Evolutionary conservation across 202 grass and related monocot genomes (phyloP).

Genomic region (Setaria viridis): DNA sequence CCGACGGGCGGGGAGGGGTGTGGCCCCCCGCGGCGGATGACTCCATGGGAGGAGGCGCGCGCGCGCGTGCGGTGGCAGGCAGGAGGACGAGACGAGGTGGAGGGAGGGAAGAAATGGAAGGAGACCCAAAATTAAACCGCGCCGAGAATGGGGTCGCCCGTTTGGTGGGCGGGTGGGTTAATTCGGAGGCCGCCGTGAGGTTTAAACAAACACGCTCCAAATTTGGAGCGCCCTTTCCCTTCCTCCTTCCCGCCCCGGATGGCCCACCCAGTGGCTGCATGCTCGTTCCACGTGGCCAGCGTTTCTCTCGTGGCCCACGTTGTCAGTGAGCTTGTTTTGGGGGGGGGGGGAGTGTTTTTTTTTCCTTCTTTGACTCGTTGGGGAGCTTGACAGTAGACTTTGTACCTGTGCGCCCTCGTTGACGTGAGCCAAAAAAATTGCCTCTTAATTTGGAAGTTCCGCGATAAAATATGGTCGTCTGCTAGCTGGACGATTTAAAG

Average conservation of each 20-base stretch:
- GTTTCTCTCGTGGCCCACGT: neutral
- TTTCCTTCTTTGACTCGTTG: too few species aligned
- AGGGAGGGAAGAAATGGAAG: slow-evolving; percentile 31
- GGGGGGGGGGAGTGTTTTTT: too few species aligned
- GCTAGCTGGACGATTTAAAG: too few species aligned
- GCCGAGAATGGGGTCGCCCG: neutral
- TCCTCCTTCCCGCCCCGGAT: neutral
- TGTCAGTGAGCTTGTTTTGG: neutral
- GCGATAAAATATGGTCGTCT: too few species aligned
- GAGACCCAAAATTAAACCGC: slow-evolving; percentile 7
- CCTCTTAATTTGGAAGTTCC: too few species aligned
- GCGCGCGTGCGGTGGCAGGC: neutral
- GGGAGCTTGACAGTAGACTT: too few species aligned
- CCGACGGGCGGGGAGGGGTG: slow-evolving; percentile 34
- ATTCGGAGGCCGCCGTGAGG: neutral
- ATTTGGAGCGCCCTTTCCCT: slow-evolving; percentile 17
- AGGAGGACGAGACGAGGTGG: neutral
- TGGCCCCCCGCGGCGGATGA: slow-evolving; percentile 49
- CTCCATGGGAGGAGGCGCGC: slow-evolving; percentile 37
- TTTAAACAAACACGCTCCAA: slow-evolving; percentile 26
- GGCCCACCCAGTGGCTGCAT: too few species aligned
- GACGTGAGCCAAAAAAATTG: too few species aligned
- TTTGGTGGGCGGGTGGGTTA: neutral
- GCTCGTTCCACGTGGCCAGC: neutral
- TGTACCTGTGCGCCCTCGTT: too few species aligned